Conservation (phyloP, 1,139 yeast species). For the Kodamaea arcana region DNA sequence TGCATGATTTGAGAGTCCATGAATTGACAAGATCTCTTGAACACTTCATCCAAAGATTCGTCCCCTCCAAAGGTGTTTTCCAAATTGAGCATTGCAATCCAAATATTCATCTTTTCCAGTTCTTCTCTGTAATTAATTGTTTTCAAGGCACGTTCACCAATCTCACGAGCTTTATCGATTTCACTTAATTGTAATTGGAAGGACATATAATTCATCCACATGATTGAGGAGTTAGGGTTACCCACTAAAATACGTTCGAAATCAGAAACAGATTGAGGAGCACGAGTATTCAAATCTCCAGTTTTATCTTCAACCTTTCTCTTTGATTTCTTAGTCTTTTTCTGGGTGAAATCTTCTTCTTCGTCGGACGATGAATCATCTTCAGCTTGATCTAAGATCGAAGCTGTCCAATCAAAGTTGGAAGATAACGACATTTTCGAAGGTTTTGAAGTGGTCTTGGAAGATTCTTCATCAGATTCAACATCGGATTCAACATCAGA, state of each 20-base stretch:
- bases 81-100: constrained; percentile 93
- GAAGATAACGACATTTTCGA: constrained; percentile 60
- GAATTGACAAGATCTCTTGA: constrained; percentile 80
- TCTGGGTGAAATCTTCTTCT: constrained; percentile 52
- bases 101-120: constrained; percentile 85
- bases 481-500: constrained; percentile 20
- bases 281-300: constrained; percentile 73
- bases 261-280: constrained; percentile 88
- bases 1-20: constrained; percentile 86
- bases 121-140: constrained; percentile 90
- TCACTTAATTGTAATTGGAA: constrained; percentile 94
- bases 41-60: constrained; percentile 73
- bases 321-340: constrained; percentile 45
- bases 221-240: constrained; percentile 86
- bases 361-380: constrained; percentile 51
- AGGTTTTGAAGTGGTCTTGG: constrained; percentile 10
- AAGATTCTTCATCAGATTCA: constrained; percentile 11
- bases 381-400: constrained; percentile 74
- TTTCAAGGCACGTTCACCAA: constrained; percentile 88
- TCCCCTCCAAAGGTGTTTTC: constrained; percentile 90
- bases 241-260: constrained; percentile 89
- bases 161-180: constrained; percentile 87
- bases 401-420: constrained; percentile 90
- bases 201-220: constrained; percentile 99
- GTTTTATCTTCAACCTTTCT: constrained; percentile 71